Base-by-base conservation (phyloP, 1,139 yeast genomes). In the Geotrichum carabidarum region DNA sequence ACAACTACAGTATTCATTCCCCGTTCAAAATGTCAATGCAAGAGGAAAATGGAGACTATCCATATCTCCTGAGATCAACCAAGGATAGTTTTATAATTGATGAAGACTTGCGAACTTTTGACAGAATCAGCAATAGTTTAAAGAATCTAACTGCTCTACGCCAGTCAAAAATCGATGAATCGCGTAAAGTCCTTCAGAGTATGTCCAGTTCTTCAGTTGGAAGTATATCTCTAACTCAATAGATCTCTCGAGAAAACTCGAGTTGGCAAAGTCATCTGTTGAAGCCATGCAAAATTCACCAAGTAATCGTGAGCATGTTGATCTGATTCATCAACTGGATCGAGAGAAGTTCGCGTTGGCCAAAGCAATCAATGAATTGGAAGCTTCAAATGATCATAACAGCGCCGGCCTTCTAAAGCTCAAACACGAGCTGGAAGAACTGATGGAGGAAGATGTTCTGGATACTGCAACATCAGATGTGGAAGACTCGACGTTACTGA, bases 291-390 rank as follows among this genome's bases (percentile, higher is more conserved):
- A 59, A 65, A 72, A 60, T 63, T 74, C 56, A 58, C 64, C 51
- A 68, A 71, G 60, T 57, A 58, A 58, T 47, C 56, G 59, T 7
- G 62, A 64, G 43, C 64, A 66, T 31, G 59, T 64, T 2, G 68
- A 63, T 51, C 64, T 54, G 56, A 64, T 62, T 57, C 65, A 61
- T 45, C 55, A 65, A 54, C 59, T 81, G 46, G 86, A 81, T 61
- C 73, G 76, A 43, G 72, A 75, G 47, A 79, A 81, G 57, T 78
- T 83, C 52, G 62, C 77, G 8, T 69, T 82, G 9, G 86, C 85
- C 2, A 81, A 81, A 62, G 75, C 75, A 38, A 72, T 83, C 57
- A 80, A 81, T 53, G 83, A 80, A 49, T 70, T 82, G 55, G 85
- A 82, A 57, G 74, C 80, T 60, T 70, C 76, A 36, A 73, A 80